Evolutionary conservation across 2,329 filamentous ascomycete genomes (phyloP), one percentile per base, ranked within the genome.

Genomic region (Mollisia scopiformis): DNA sequence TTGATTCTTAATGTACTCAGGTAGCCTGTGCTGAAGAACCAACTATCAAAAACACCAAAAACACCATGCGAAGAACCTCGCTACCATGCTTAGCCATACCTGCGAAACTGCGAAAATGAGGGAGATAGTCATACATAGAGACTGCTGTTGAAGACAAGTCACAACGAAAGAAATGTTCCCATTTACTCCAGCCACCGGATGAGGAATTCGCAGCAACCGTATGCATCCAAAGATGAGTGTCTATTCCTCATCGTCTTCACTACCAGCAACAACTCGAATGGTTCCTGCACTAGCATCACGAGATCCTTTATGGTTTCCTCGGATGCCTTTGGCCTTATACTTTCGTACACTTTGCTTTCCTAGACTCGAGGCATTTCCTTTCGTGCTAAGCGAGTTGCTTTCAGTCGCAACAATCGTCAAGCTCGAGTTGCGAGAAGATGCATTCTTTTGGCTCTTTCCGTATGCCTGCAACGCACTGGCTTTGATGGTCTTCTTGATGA

Each of bases 91-190:
- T 57, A 57, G 43, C 41, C 55, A 53, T 52, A 37, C 58, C 43
- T 35, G 54, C 57, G 41, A 33, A 37, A 64, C 43, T 35, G 54
- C 57, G 41, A 33, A 37, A 64, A 62, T 64, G 56, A 63, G 41
- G 52, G 64, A 60, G 35, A 62, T 70, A 68, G 59, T 68, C 63
- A 63, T 71, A 71, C 69, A 70, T 62, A 14, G 56, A 55, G 59
- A 46, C 67, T 63, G 61, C 60, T 66, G 64, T 70, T 69, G 68
- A 70, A 70, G 60, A 70, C 61, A 49, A 66, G 65, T 58, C 58
- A 54, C 39, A 39, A 58, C 59, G 57, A 57, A 65, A 58, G 49
- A 59, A 47, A 46, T 35, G 54, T 28, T 58, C 41, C 58, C 57
- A 49, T 37, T 30, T 55, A 61, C 52, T 57, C 58, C 63, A 46